Conservation (phyloP, 2,329 filamentous ascomycete genomes). For the Diplodia sapinea region DNA sequence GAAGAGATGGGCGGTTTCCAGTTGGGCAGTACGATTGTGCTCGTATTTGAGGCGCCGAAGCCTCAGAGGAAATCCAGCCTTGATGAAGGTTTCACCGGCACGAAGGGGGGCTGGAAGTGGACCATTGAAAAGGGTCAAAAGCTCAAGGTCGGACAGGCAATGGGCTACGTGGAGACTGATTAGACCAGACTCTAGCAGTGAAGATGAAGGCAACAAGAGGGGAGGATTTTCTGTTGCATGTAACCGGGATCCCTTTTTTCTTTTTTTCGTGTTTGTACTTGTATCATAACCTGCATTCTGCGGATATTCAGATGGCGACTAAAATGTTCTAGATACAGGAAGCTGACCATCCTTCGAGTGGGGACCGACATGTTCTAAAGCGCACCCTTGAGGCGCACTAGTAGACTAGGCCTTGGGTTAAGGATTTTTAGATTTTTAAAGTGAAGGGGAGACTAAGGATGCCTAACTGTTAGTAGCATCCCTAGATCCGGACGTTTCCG, state of each 20-base stretch:
- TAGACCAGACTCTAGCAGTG: not conserved
- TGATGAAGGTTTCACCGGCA: slow-evolving; percentile 64
- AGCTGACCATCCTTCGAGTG: not conserved
- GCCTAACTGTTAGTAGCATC: not conserved
- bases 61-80: slow-evolving; percentile 52
- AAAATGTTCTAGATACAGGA: not conserved
- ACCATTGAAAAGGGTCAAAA: slow-evolving; percentile 83
- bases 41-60: slow-evolving; percentile 93
- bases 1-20: slow-evolving; percentile 99
- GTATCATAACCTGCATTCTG: not conserved
- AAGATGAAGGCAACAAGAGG: not conserved
- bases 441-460: not conserved
- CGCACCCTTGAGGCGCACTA: not conserved
- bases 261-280: not conserved
- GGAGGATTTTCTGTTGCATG: not conserved
- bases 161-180: slow-evolving; percentile 73
- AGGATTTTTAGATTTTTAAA: not conserved
- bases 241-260: not conserved
- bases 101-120: slow-evolving; percentile 79
- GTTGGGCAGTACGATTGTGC: slow-evolving; percentile 89
- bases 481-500: not conserved
- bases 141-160: slow-evolving; percentile 84
- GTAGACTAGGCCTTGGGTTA: not conserved
- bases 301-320: not conserved
- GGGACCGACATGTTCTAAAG: not conserved